Base-by-base conservation (phyloP, 768 basidiomycete genomes). In the Boletus edulis region DNA sequence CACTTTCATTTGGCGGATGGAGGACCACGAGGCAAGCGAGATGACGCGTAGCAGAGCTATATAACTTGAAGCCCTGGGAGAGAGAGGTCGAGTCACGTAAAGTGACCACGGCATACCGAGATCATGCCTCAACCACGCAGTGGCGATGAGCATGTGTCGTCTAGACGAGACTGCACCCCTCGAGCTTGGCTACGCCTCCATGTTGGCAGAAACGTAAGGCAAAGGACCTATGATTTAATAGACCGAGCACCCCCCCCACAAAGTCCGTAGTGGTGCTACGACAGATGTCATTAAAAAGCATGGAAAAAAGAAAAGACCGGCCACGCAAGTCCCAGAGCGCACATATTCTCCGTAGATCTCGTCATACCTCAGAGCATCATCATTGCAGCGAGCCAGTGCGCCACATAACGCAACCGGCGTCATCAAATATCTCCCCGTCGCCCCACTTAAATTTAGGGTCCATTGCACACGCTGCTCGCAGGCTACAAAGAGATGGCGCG, bases 401-500 rank as follows among this genome's bases (percentile, higher is more conserved):
- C 68, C 69, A 70, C 68, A 66, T 57, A 60, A 55, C 65, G 58
- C 61, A 62, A 50, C 60, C 67, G 65, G 62, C 62, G 62, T 63
- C 68, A 70, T 70, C 60, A 64, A 64, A 56, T 45, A 20, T 40
- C 56, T 47, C 46, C 50, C 57, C 64, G 60, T 63, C 58, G 60
- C 50, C 52, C 48, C 57, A 60, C 55, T 50, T 51, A 41, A 45
- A 61, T 46, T 56, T 59, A 58, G 69, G 72, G 62, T 63, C 49
- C 62, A 14, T 34, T 24, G 39, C 57, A 68, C 70, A 70, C 55
- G 70, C 66, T 58, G 55, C 56, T 51, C 46, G 58, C 61, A 61
- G 68, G 66, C 80, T 81, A 91, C 83, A 91, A 81, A 59, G 91
- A 93, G 65, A 92, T 89, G 55, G 91, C 89, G 60, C 91, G 85